Base-by-base conservation (phyloP, 2,329 filamentous ascomycete genomes). In the Trichoderma polysporum region DNA sequence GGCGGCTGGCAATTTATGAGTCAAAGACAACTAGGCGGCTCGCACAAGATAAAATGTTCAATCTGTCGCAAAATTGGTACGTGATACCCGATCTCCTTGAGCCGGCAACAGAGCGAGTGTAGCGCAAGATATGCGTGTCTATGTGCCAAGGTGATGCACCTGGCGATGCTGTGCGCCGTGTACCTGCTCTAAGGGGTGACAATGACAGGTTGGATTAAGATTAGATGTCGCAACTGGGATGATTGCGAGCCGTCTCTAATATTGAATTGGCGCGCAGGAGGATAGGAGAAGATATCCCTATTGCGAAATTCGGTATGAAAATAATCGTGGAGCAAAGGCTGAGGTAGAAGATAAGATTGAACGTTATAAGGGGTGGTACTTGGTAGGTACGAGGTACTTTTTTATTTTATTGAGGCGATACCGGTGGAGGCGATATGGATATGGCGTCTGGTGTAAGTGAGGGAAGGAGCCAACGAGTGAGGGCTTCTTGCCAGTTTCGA, bases 91-190 rank as follows among this genome's bases (percentile, higher is more conserved):
- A 68, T 56, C 49, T 54, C 37, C 37, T 56, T 17, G 37, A 66
- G 31, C 27, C 22, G 67, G 54, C 33, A 50, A 39, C 49, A 53
- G 37, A 57, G 57, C 62, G 67, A 66, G 57, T 9, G 67, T 66
- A 31, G 50, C 50, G 67, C 67, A 68, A 68, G 62, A 54, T 64
- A 64, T 67, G 59, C 31, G 59, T 31, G 60, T 53, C 49, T 27
- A 37, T 33, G 63, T 66, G 54, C 54, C 50, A 58, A 35, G 19
- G 53, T 68, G 66, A 47, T 53, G 52, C 41, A 56, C 9, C 33
- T 56, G 47, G 60, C 53, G 56, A 62, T 68, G 67, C 56, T 49
- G 67, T 68, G 47, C 41, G 54, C n/a, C 47, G 47, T 52, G 56
- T 54, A 54, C 41, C 41, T 65, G 52, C 66, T 31, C 45, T 19